Conservation (phyloP, 1,139 yeast genomes). For the Zygoascus meyerae region DNA sequence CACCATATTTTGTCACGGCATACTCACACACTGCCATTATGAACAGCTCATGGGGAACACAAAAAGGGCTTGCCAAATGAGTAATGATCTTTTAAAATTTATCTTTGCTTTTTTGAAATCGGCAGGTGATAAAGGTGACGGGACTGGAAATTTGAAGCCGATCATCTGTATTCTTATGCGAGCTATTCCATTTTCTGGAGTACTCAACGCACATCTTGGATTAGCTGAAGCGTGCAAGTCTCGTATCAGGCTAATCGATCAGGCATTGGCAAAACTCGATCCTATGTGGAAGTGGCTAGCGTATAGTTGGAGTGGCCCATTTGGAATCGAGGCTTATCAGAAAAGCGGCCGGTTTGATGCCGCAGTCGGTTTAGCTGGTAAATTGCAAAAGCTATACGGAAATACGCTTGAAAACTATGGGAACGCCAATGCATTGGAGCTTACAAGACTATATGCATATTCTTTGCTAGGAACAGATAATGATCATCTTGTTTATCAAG, state of each 20-base stretch:
- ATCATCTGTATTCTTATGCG: not conserved
- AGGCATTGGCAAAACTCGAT: not conserved
- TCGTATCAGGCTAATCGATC: slow-evolving; percentile 1
- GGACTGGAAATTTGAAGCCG: slow-evolving; percentile 3
- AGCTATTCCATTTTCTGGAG: slow-evolving; percentile 1
- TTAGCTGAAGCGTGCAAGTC: slow-evolving; percentile 1
- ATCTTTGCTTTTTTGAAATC: slow-evolving; percentile 6
- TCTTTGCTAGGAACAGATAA: no score
- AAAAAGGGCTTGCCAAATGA: slow-evolving; percentile 3
- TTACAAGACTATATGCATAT: no score
- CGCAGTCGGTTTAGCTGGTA: no score
- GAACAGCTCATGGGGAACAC: not conserved
- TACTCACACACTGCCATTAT: slow-evolving; percentile 3
- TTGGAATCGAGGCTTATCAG: slow-evolving; percentile 2
- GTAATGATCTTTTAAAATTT: slow-evolving; percentile 4
- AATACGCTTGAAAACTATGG: no score
- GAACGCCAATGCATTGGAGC: no score
- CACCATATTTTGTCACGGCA: not conserved
- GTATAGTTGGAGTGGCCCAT: slow-evolving; percentile 5
- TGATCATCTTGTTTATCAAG: no score
- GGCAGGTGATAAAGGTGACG: not conserved
- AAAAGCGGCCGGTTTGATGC: no score
- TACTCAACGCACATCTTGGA: slow-evolving; percentile 4
- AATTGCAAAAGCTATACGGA: no score
- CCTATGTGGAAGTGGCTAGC: not conserved